A percentile compares a stretch with the other conserved stretches of the same genome.
Evolutionary conservation across 768 basidiomycete species (phyloP).

Genomic region (Suillus decipiens): DNA sequence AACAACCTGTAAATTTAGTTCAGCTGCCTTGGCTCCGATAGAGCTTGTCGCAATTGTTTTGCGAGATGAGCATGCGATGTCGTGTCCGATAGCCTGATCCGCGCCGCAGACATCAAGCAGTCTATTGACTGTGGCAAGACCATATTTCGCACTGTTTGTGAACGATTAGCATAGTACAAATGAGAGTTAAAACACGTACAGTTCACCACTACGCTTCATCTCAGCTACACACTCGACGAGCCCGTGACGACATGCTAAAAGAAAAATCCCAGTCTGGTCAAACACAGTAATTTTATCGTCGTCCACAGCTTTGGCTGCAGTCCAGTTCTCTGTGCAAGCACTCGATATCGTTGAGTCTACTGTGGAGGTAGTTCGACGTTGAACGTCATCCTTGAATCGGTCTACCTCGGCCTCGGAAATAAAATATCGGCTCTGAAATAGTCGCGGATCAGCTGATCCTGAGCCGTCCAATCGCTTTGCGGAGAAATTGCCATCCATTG

Average conservation of each 20-base stretch:
- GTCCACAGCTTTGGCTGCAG: slow-evolving; percentile 28
- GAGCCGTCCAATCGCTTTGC: slow-evolving; percentile 26
- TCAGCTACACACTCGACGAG: slow-evolving; percentile 32
- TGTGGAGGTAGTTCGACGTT: slow-evolving; percentile 2
- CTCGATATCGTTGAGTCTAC: background rate
- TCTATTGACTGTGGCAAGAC: slow-evolving; percentile 20
- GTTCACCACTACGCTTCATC: slow-evolving; percentile 38
- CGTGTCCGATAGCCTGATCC: slow-evolving; percentile 11
- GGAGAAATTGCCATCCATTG: no score
- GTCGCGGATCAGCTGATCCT: slow-evolving; percentile 19
- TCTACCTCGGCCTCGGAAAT: slow-evolving; percentile 30
- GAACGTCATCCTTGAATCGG: slow-evolving; percentile 20
- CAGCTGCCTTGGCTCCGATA: no score
- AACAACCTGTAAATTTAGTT: no score
- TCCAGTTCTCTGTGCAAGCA: slow-evolving; percentile 36
- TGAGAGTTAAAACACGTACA: slow-evolving; percentile 29
- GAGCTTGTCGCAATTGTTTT: no score
- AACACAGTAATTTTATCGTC: slow-evolving; percentile 39
- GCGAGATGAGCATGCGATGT: no score
- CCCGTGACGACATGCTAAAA: slow-evolving; percentile 35
- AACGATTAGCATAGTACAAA: slow-evolving; percentile 1
- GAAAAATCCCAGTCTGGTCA: slow-evolving; percentile 40
- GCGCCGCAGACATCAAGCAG: slow-evolving; percentile 24
- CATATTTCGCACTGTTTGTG: slow-evolving; percentile 2
- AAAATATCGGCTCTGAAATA: slow-evolving; percentile 29